Conservation (phyloP, 202 grass and related monocot genomes). For the Carex sylvatica region DNA sequence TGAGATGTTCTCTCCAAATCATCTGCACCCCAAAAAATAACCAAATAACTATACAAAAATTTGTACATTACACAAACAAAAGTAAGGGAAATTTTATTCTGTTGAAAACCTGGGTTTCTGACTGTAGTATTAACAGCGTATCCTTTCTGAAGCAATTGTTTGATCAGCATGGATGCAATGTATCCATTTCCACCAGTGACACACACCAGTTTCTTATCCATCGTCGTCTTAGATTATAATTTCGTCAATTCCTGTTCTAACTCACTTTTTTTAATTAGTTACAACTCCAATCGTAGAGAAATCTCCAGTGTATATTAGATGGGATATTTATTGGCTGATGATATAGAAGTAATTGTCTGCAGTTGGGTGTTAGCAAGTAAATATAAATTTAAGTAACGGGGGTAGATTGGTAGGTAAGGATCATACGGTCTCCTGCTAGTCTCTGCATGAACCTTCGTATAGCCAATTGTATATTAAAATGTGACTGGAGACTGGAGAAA, state of each 20-base stretch:
- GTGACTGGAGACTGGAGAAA: not conserved
- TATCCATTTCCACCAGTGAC: constrained; percentile 69
- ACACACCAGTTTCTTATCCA: constrained; percentile 44
- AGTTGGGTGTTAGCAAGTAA: not conserved
- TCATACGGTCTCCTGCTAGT: not conserved
- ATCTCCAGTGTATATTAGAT: not conserved
- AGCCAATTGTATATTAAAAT: not conserved
- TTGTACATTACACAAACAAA: not conserved
- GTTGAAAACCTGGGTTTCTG: constrained; percentile 51
- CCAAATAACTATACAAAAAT: constrained; percentile 10
- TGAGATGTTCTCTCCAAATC: constrained; percentile 38
- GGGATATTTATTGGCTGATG: not conserved
- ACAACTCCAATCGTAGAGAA: not conserved
- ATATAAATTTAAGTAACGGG: not conserved
- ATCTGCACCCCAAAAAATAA: constrained; percentile 16
- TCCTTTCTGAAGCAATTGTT: constrained; percentile 62
- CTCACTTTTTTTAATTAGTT: not conserved
- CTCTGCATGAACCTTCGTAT: not conserved
- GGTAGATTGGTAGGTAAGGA: constrained; percentile 2
- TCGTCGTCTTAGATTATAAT: not conserved
- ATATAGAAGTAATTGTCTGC: not conserved
- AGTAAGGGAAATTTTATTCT: not conserved
- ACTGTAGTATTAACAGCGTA: constrained; percentile 65
- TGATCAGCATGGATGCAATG: constrained; percentile 59
- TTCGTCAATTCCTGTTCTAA: not conserved